phyloP scores from a whole-genome alignment of 805 yeast species.

The Metschnikowia peoriensis region DNA sequence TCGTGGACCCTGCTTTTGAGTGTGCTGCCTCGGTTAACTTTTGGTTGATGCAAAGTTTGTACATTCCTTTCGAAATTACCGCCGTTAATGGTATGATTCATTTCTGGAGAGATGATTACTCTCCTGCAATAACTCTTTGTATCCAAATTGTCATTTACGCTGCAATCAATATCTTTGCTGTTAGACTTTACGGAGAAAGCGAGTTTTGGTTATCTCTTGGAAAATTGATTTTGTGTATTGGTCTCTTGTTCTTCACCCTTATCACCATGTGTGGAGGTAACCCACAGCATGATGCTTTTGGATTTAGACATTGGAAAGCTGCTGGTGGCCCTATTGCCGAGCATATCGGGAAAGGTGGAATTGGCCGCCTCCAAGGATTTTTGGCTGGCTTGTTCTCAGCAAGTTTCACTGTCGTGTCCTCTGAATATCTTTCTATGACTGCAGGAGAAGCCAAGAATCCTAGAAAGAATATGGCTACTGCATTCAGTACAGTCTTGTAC shows the following conservation, averaged over 20 bases:
- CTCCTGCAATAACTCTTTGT: slow-evolving; percentile 46
- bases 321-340: slow-evolving; percentile 39
- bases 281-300: slow-evolving; percentile 58
- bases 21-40: slow-evolving; percentile 35
- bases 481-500: slow-evolving; percentile 43
- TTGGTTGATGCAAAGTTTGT: slow-evolving; percentile 43
- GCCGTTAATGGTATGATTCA: slow-evolving; percentile 53
- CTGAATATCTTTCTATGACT: slow-evolving; percentile 45
- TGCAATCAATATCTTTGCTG: slow-evolving; percentile 63
- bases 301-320: slow-evolving; percentile 45
- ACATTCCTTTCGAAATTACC: slow-evolving; percentile 24
- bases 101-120: slow-evolving; percentile 49
- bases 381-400: slow-evolving; percentile 38
- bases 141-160: slow-evolving; percentile 44
- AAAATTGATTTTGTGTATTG: slow-evolving; percentile 61
- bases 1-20: slow-evolving; percentile 38
- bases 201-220: slow-evolving; percentile 78
- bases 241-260: slow-evolving; percentile 71
- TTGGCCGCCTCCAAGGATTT: slow-evolving; percentile 44
- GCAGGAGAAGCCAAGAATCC: slow-evolving; percentile 46
- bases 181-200: slow-evolving; percentile 72
- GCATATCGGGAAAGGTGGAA: slow-evolving; percentile 35
- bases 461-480: slow-evolving; percentile 37
- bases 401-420: slow-evolving; percentile 41
- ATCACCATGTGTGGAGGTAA: slow-evolving; percentile 87